These are phyloP conservation scores for Bipolaris oryzae DNA, from an alignment of 2,329 filamentous ascomycete species.

Conservation along the genomic window DNA sequence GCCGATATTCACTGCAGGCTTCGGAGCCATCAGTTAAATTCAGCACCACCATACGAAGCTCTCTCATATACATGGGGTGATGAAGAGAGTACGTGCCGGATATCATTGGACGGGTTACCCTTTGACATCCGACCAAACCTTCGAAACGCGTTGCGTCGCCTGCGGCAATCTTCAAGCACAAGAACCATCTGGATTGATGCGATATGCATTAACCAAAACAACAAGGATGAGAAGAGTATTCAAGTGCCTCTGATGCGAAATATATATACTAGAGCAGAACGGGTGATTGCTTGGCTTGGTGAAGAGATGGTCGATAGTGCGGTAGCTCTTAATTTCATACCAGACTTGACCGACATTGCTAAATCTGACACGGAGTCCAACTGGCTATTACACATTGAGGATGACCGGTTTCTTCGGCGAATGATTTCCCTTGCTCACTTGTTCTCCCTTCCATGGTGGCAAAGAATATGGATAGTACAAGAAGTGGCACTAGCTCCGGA, in stretches of 20 bases:
- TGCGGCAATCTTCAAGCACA: neutral
- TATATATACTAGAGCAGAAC: neutral
- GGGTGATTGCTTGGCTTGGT: neutral
- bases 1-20: constrained; percentile 17
- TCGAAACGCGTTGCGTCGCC: constrained; percentile 2
- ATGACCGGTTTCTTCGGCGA: neutral
- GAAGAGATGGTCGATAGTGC: neutral
- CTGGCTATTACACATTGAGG: neutral
- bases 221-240: neutral
- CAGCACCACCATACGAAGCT: constrained; percentile 11
- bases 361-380: neutral
- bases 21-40: constrained; percentile 8
- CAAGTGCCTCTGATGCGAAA: neutral
- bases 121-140: constrained; percentile 11
- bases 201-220: constrained; percentile 2
- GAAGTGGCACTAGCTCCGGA: neutral
- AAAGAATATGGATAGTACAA: neutral
- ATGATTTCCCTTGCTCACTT: neutral
- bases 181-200: neutral
- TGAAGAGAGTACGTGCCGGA: constrained; percentile 7
- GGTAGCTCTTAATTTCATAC: neutral
- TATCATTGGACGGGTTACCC: constrained; percentile 6
- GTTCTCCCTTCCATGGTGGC: neutral
- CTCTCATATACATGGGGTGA: neutral
- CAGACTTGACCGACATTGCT: neutral